Percentiles rank a stretch among this genome's conserved stretches.
phyloP scores from a whole-genome alignment of 768 basidiomycete genomes.

The Pseudohyphozyma bogoriensis region DNA sequence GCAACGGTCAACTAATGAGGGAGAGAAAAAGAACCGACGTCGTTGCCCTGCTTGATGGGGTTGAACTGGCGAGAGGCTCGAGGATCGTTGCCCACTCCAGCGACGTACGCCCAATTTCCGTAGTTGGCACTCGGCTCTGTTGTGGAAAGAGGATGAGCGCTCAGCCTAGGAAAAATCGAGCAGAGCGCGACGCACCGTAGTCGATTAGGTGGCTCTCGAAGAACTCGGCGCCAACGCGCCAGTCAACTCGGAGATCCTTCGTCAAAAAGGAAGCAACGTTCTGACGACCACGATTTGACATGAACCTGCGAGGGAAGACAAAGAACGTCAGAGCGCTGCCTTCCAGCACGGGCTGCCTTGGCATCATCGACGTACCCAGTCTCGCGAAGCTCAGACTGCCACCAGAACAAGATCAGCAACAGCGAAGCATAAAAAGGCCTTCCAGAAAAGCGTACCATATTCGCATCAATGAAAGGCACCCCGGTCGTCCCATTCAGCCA shows the following conservation, averaged over 20 bases:
- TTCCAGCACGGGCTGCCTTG: not conserved
- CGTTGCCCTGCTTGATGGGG: conserved; percentile 32
- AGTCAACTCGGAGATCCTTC: conserved; percentile 42
- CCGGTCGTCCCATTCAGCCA: conserved; percentile 36
- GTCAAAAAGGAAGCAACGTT: conserved; percentile 44
- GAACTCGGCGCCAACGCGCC: conserved; percentile 45
- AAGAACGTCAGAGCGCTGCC: not conserved
- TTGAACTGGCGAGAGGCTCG: conserved; percentile 32
- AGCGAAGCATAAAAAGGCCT: not conserved
- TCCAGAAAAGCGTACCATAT: conserved; percentile 18
- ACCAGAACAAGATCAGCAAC: not conserved
- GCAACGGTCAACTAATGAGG: not conserved
- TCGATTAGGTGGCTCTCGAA: conserved; percentile 43
- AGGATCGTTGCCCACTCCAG: conserved; percentile 29
- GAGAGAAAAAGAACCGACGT: conserved; percentile 7
- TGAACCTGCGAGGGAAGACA: conserved; percentile 24
- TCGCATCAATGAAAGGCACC: conserved; percentile 41
- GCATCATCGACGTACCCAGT: no score
- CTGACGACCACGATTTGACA: conserved; percentile 44
- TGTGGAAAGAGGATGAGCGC: not conserved
- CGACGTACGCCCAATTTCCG: conserved; percentile 28
- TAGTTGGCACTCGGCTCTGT: conserved; percentile 11
- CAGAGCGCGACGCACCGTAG: conserved; percentile 26
- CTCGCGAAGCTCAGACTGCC: conserved; percentile 13
- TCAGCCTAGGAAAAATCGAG: not conserved